phyloP scores from a whole-genome alignment of 371 early-diverging fungal species.

The Blakeslea trispora region DNA sequence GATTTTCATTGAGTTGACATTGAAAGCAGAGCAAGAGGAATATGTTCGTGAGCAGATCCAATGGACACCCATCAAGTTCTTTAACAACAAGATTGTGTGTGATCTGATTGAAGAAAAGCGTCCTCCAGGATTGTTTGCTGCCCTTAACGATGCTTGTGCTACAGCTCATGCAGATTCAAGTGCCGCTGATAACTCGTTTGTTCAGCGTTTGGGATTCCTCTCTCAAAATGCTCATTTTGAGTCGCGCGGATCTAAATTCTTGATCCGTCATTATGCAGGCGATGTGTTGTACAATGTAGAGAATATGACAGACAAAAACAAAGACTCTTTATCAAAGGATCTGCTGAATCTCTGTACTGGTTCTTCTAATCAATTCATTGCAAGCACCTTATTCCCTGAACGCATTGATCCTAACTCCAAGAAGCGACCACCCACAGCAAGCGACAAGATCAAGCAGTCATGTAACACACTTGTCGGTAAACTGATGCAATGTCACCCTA shows the following conservation, averaged over 20 bases:
- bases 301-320: constrained; percentile 99
- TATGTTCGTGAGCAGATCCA: constrained; percentile 96
- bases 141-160: constrained; percentile 94
- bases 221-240: constrained; percentile 81
- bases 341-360: constrained; percentile 79
- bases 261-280: constrained; percentile 97
- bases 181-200: constrained; percentile 89
- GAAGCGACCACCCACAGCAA: constrained; percentile 85
- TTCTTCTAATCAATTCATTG: constrained; percentile 67
- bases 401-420: constrained; percentile 84
- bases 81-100: constrained; percentile 97
- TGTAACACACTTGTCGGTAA: constrained; percentile 83
- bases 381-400: constrained; percentile 83
- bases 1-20: constrained; percentile 98
- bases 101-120: constrained; percentile 96
- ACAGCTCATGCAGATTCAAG: constrained; percentile 87
- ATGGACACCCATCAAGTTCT: constrained; percentile 99
- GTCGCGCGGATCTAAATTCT: constrained; percentile 74
- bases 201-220: constrained; percentile 73
- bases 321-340: constrained; percentile 94
- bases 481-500: constrained; percentile 94
- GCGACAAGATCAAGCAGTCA: constrained; percentile 81
- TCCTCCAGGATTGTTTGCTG: constrained; percentile 91
- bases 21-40: constrained; percentile 98
- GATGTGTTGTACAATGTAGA: constrained; percentile 90